Base-by-base conservation (phyloP, 1,284 basidiomycete genomes). In the Schizopora paradoxa region DNA sequence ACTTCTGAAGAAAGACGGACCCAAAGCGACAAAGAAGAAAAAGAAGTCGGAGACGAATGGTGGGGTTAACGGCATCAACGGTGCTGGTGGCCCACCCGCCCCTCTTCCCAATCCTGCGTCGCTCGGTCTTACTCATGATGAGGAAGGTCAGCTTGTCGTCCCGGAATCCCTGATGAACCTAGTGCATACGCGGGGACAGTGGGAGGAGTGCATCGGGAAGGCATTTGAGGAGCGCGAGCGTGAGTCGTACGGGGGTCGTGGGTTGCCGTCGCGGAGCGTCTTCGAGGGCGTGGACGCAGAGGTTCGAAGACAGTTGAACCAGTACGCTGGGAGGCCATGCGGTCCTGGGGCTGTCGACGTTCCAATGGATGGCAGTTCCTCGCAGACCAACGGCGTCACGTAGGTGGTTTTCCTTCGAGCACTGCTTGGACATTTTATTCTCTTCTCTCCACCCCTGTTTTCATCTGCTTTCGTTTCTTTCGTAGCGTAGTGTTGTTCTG, bases 201-300 rank as follows among this genome's bases (percentile, higher is more conserved):
- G 88, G 82, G 81, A 89, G 10, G 76, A 84, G 39, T 69, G 65
- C 14, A 77, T 93, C 10, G 79, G 87, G 39, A 61, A 66, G 14
- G 67, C 82, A 50, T 81, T 91, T 59, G 79, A 81, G 8, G 66
- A 76, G 61, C 82, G 78, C 66, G 79, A 88, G 63, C 60, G 63
- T 57, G 71, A 79, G 56, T 62, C 64, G 45, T 76, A 83, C 7
- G 79, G 89, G 49, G 64, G 80, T 48, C 82, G 76, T 61, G 88
- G 87, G 6, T 66, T 92, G 21, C 89, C 91, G 1, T 63, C 66
- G 60, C 68, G 67, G 64, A 92, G 86, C 61, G 66, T 92, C 2
- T 94, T 76, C 59, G 73, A 76, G 46, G 89, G 82, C 10, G 64
- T 91, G 37, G 84, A 85, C 7, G 80, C 80, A 48, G 81, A 82